Evolutionary conservation across 129 eudicot species (phyloP).

Genomic region (sunflower (Helianthus annuus)): HanXRQr2.0-SUNRISE NC_035445.2:80696881-80697380

Average conservation of each 20-base stretch:
- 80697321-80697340: conserved; percentile 46
- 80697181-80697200: conserved; percentile 79
- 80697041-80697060: conserved; percentile 54
- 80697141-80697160: conserved; percentile 64
- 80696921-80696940: conserved; percentile 56
- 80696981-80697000: conserved; percentile 51
- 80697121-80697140: conserved; percentile 69
- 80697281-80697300: conserved; percentile 60
- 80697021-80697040: conserved; percentile 46
- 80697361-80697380: conserved; percentile 62
- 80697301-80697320: conserved; percentile 68
- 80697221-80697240: conserved; percentile 48
- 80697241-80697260: conserved; percentile 58
- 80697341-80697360: conserved; percentile 45
- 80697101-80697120: conserved; percentile 72
- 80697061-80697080: conserved; percentile 45
- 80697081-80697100: conserved; percentile 74
- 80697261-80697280: conserved; percentile 63
- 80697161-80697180: conserved; percentile 64
- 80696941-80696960: conserved; percentile 56
- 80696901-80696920: conserved; percentile 50
- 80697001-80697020: conserved; percentile 51
- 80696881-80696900: conserved; percentile 66
- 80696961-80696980: conserved; percentile 53
- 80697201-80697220: conserved; percentile 61